Conservation (phyloP, 2,329 filamentous ascomycete genomes). For the Apiospora koreana region DNA sequence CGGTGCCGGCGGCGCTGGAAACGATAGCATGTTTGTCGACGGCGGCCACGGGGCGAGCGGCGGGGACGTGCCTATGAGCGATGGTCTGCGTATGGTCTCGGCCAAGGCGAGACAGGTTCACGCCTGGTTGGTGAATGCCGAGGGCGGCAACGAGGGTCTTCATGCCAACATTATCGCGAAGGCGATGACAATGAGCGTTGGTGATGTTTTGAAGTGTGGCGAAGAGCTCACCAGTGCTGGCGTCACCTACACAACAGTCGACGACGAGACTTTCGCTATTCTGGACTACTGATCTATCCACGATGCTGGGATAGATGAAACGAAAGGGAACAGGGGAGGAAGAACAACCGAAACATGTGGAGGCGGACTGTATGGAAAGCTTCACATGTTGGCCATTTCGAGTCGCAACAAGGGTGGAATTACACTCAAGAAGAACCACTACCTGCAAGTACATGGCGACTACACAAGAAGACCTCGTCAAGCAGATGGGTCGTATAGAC, state of each 20-base stretch:
- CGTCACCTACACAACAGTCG: constrained; percentile 85
- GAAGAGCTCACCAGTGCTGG: constrained; percentile 77
- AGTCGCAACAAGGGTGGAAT: not conserved
- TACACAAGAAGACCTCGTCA: not conserved
- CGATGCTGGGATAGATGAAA: not conserved
- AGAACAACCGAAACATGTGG: not conserved
- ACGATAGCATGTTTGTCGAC: constrained; percentile 59
- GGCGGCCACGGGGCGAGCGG: constrained; percentile 44
- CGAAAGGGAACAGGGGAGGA: not conserved
- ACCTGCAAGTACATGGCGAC: not conserved
- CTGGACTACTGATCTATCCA: constrained; percentile 54
- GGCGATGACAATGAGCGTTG: constrained; percentile 63
- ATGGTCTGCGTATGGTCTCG: constrained; percentile 51
- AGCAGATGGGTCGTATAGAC: not conserved
- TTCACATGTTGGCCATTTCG: not conserved
- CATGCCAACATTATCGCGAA: constrained; percentile 77
- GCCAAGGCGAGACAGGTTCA: constrained; percentile 69
- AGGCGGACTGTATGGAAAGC: not conserved
- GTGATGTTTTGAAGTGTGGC: constrained; percentile 73
- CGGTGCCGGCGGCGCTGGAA: constrained; percentile 43
- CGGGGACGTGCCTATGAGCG: constrained; percentile 24
- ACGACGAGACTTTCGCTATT: constrained; percentile 90
- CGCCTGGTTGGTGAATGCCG: constrained; percentile 64
- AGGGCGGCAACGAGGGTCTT: constrained; percentile 78
- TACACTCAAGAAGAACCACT: not conserved